Evolutionary conservation across 495 filamentous ascomycete genomes (phyloP).

Genomic region (Lasiosphaeria ovina): DNA sequence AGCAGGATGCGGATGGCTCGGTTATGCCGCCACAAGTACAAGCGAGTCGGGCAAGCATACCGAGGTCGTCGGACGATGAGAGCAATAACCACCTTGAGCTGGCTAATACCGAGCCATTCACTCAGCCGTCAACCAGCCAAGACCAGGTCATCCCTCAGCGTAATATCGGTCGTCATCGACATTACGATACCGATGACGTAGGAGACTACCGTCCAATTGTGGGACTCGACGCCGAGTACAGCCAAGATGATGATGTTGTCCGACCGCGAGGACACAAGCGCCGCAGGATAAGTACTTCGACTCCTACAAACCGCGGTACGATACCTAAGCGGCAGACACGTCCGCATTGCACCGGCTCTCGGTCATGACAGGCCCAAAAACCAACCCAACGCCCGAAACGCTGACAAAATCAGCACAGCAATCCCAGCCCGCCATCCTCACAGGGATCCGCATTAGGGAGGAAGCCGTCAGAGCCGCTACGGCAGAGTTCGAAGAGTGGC

Average conservation of each 20-base stretch:
- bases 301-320: neutral
- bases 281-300: slow-evolving; percentile 11
- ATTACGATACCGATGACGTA: slow-evolving; percentile 3
- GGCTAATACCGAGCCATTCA: neutral
- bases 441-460: slow-evolving; percentile 6
- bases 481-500: slow-evolving; percentile 14
- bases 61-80: slow-evolving; percentile 11
- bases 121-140: neutral
- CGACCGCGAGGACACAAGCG: slow-evolving; percentile 11
- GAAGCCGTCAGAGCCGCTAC: neutral
- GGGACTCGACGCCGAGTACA: slow-evolving; percentile 4
- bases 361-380: slow-evolving; percentile 6
- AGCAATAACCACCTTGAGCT: neutral
- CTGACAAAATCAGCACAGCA: slow-evolving; percentile 5
- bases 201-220: slow-evolving; percentile 2
- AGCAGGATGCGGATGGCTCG: slow-evolving; percentile 1
- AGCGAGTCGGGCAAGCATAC: slow-evolving; percentile 9
- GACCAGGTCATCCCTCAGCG: neutral
- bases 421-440: slow-evolving; percentile 14
- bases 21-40: slow-evolving; percentile 4
- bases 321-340: neutral
- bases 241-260: slow-evolving; percentile 13
- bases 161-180: slow-evolving; percentile 2
- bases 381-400: slow-evolving; percentile 9
- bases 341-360: slow-evolving; percentile 9